Conservation (phyloP, 2,329 filamentous ascomycete species). For the Penicillium digitatum region DNA sequence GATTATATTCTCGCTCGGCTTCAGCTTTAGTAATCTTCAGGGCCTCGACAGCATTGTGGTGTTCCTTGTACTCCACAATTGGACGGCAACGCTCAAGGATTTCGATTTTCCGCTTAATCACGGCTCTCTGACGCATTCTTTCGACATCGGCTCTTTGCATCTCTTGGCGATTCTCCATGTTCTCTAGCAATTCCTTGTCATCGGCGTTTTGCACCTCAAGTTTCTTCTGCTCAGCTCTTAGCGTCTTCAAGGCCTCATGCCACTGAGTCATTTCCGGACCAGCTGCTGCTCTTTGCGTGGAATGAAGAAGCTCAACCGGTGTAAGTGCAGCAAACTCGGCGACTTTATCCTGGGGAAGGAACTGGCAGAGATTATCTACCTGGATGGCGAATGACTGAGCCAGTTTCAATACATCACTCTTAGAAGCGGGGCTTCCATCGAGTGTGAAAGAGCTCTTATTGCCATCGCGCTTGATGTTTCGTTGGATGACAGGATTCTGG, state of each 20-base stretch:
- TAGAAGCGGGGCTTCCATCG: slow-evolving; percentile 59
- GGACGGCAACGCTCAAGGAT: slow-evolving; percentile 64
- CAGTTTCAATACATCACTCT: slow-evolving; percentile 63
- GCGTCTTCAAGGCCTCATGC: slow-evolving; percentile 69
- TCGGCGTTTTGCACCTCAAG: slow-evolving; percentile 56
- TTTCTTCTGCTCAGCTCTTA: slow-evolving; percentile 66
- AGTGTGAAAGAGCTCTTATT: slow-evolving; percentile 77
- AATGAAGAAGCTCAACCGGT: slow-evolving; percentile 73
- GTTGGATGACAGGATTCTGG: slow-evolving; percentile 68
- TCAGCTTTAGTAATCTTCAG: slow-evolving; percentile 55
- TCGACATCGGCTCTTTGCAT: slow-evolving; percentile 78
- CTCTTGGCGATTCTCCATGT: slow-evolving; percentile 68
- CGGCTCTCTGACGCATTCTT: slow-evolving; percentile 69
- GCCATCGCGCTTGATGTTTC: slow-evolving; percentile 75
- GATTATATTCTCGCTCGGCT: slow-evolving; percentile 55
- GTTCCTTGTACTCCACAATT: slow-evolving; percentile 60
- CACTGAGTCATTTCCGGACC: slow-evolving; percentile 72
- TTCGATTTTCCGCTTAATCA: slow-evolving; percentile 61
- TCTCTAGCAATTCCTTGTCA: slow-evolving; percentile 61
- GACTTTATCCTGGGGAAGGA: slow-evolving; percentile 91
- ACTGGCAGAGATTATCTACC: slow-evolving; percentile 96
- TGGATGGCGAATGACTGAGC: slow-evolving; percentile 77
- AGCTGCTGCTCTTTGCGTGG: slow-evolving; percentile 85
- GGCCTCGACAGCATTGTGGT: slow-evolving; percentile 47
- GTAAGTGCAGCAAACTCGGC: slow-evolving; percentile 85